A percentile compares a stretch with the other conserved stretches of the same genome.
Evolutionary conservation across 208 protist genomes (phyloP).

Genomic region (Dictyostelium gargantuum): DNA sequence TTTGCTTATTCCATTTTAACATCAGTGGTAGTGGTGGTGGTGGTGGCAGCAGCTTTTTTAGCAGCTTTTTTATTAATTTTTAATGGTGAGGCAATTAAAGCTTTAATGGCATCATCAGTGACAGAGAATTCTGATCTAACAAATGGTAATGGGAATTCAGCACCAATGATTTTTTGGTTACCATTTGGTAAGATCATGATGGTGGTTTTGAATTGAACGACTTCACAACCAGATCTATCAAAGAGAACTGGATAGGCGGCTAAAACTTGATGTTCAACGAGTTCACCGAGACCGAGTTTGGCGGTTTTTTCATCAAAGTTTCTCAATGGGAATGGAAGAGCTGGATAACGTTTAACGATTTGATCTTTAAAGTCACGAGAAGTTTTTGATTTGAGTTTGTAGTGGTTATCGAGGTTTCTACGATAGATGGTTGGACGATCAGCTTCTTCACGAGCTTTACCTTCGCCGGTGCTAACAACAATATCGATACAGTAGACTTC

Average conservation of each 20-base stretch:
- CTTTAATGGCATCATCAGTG: constrained; percentile 55
- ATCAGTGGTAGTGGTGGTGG: background rate
- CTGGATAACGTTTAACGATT: constrained; percentile 93
- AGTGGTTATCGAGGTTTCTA: constrained; percentile 93
- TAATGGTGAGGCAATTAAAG: background rate
- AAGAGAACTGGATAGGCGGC: constrained; percentile 97
- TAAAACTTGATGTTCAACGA: constrained; percentile 94
- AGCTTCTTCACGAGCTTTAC: constrained; percentile 91
- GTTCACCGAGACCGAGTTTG: constrained; percentile 95
- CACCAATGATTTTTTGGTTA: constrained; percentile 68
- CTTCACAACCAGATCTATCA: constrained; percentile 88
- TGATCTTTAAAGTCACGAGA: constrained; percentile 94
- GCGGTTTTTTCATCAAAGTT: constrained; percentile 92
- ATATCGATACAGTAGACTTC: constrained; percentile 84
- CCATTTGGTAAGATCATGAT: constrained; percentile 74
- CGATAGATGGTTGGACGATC: constrained; percentile 94
- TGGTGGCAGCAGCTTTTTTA: background rate
- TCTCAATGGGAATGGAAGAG: constrained; percentile 95
- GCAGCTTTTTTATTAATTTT: constrained; percentile 67
- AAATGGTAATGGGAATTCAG: constrained; percentile 47
- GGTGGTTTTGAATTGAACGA: constrained; percentile 87
- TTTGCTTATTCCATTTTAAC: constrained; percentile 1
- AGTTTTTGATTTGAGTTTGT: constrained; percentile 97
- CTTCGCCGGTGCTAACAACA: constrained; percentile 86
- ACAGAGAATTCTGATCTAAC: constrained; percentile 68